Evolutionary conservation across 345 rosid genomes (phyloP).

Genomic region (Salix purpurea): DNA sequence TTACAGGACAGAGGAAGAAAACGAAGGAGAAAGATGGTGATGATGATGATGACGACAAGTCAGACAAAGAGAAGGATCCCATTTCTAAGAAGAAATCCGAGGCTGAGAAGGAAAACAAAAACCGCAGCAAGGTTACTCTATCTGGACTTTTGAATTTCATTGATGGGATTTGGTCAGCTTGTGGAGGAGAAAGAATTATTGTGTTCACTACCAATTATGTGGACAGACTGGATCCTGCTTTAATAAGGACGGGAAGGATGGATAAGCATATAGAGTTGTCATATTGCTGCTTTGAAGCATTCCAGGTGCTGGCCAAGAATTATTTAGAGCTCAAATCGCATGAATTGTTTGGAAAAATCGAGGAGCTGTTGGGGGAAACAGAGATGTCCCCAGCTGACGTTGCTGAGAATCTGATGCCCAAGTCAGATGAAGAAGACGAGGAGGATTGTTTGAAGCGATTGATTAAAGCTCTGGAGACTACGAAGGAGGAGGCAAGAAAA

Average conservation of each 20-base stretch:
- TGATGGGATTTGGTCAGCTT: slow-evolving; percentile 18
- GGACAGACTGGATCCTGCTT: slow-evolving; percentile 19
- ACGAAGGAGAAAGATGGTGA: neutral
- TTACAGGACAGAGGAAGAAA: slow-evolving; percentile 13
- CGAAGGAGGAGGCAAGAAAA: slow-evolving; percentile 4
- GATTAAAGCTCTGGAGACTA: slow-evolving; percentile 4
- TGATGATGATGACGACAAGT: neutral
- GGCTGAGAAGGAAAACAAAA: neutral
- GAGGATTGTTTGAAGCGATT: neutral
- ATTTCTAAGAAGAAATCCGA: neutral
- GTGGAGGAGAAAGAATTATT: slow-evolving; percentile 13
- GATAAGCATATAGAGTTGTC: slow-evolving; percentile 13
- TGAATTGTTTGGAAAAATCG: neutral
- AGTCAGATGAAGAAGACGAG: slow-evolving; percentile 3
- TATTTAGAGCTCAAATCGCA: slow-evolving; percentile 4
- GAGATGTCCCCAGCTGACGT: slow-evolving; percentile 15
- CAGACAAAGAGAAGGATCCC: slow-evolving; percentile 1
- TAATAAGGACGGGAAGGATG: slow-evolving; percentile 18
- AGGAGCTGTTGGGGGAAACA: slow-evolving; percentile 3
- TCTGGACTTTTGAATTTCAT: slow-evolving; percentile 13
- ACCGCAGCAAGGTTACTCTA: neutral
- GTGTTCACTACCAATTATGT: slow-evolving; percentile 21
- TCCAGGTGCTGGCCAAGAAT: slow-evolving; percentile 7
- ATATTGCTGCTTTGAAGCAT: slow-evolving; percentile 14
- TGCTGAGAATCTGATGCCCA: slow-evolving; percentile 12